A percentile compares a stretch with the other conserved stretches of the same genome.
These are phyloP conservation scores for Ceriops decandra DNA, from an alignment of 345 rosid species.

Conservation along the genomic window DNA sequence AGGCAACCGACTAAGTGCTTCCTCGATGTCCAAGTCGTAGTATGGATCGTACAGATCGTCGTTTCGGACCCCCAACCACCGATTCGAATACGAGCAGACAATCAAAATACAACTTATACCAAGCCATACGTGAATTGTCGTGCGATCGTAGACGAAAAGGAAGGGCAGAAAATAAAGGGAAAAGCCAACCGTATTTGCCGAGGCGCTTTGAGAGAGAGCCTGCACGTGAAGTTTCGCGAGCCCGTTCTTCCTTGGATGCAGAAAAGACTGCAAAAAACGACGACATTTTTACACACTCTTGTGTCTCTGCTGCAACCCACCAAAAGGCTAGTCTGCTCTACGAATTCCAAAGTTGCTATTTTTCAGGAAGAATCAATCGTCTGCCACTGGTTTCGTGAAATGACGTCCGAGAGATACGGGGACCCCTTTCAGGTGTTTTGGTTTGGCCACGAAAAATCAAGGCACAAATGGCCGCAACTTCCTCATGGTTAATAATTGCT, in stretches of 20 bases:
- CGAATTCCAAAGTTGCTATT: too few species aligned
- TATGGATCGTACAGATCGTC: constrained; percentile 88
- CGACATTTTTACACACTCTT: constrained; percentile 28
- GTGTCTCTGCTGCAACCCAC: not conserved
- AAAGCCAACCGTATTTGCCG: constrained; percentile 50
- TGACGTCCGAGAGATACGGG: too few species aligned
- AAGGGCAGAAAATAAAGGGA: constrained; percentile 14
- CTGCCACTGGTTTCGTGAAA: too few species aligned
- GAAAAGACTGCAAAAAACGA: constrained; percentile 39
- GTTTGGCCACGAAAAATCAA: too few species aligned
- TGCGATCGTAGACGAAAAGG: not conserved
- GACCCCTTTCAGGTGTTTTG: too few species aligned
- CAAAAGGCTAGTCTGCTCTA: too few species aligned
- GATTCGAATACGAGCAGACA: constrained; percentile 1
- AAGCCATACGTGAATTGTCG: too few species aligned
- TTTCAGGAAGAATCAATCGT: too few species aligned
- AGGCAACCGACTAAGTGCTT: constrained; percentile 82
- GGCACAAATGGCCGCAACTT: too few species aligned
- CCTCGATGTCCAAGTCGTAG: constrained; percentile 79
- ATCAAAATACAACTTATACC: not conserved
- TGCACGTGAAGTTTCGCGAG: constrained; percentile 77
- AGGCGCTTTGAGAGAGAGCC: constrained; percentile 62
- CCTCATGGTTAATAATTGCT: too few species aligned
- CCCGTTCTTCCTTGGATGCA: constrained; percentile 74
- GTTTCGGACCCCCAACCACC: constrained; percentile 63